phyloP scores from a whole-genome alignment of 1,139 yeast species.

The Debaryomycetaceae sp. region DNA sequence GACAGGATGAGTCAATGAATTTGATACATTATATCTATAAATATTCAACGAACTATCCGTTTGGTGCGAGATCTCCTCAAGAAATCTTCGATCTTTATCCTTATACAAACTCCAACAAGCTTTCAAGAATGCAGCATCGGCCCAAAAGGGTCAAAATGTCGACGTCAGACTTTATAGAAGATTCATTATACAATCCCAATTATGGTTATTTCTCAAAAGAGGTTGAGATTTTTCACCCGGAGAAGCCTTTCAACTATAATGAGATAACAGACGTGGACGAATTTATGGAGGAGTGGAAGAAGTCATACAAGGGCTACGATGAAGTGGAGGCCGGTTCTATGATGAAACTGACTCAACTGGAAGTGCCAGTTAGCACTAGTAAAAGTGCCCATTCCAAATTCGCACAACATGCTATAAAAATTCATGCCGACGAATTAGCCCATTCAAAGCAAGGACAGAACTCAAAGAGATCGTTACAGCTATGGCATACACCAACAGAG shows the following conservation, averaged over 20 bases:
- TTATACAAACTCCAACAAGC: conserved; percentile 39
- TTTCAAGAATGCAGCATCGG: conserved; percentile 44
- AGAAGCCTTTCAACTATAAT: conserved; percentile 57
- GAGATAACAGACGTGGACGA: conserved; percentile 63
- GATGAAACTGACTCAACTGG: conserved; percentile 13
- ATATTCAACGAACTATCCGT: conserved; percentile 45
- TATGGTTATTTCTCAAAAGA: conserved; percentile 82
- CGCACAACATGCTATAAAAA: conserved; percentile 31
- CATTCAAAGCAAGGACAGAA: conserved; percentile 10
- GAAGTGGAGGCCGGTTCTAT: conserved; percentile 15
- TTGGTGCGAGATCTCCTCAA: conserved; percentile 36
- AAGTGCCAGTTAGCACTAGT: conserved; percentile 2
- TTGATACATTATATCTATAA: conserved; percentile 36
- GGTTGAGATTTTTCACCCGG: conserved; percentile 71
- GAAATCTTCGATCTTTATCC: conserved; percentile 40
- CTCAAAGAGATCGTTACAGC: conserved; percentile 50
- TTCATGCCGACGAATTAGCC: conserved; percentile 28
- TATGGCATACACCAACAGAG: conserved; percentile 93
- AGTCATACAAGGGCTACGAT: conserved; percentile 60
- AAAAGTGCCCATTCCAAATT: conserved; percentile 20
- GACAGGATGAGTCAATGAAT: conserved; percentile 19
- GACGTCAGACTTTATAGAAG: conserved; percentile 77
- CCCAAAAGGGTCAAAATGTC: conserved; percentile 70
- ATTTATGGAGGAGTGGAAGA: conserved; percentile 66
- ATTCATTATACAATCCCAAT: conserved; percentile 73